These are phyloP conservation scores for Aspergillus fructus DNA, from an alignment of 2,329 filamentous ascomycete genomes.

Conservation along the genomic window DNA sequence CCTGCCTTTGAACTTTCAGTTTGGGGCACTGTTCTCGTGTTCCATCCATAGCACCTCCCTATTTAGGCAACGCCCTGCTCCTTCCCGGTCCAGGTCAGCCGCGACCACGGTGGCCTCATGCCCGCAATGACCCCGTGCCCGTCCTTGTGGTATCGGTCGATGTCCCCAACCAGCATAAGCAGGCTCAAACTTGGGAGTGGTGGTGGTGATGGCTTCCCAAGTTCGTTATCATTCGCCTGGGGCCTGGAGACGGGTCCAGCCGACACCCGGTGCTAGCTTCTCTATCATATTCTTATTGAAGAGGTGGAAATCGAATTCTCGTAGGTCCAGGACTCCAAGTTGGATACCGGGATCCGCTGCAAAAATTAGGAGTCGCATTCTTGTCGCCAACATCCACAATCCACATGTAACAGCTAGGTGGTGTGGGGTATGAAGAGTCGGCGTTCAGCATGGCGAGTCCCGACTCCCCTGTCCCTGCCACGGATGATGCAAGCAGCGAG, in stretches of 20 bases:
- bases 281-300: not conserved
- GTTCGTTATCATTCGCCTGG: not conserved
- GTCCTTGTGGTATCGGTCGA: not conserved
- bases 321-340: not conserved
- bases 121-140: not conserved
- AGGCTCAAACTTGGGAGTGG: not conserved
- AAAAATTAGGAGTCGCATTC: not conserved
- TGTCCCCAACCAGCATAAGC: not conserved
- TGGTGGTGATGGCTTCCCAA: not conserved
- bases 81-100: not conserved
- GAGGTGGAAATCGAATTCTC: not conserved
- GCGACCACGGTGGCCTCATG: not conserved
- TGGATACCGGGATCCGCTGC: not conserved
- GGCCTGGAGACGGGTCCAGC: conserved; percentile 1
- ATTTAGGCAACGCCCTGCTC: not conserved
- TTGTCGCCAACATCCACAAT: not conserved
- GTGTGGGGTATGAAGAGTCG: not conserved
- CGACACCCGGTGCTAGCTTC: not conserved
- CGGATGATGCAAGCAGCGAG: too few relatives aligned
- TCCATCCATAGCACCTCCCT: not conserved
- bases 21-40: not conserved
- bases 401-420: not conserved
- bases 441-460: not conserved
- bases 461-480: not conserved
- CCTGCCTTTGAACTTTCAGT: not conserved